These are phyloP conservation scores for Vigna nakashimae DNA, from an alignment of 306 rosid species.

Conservation along the genomic window DNA sequence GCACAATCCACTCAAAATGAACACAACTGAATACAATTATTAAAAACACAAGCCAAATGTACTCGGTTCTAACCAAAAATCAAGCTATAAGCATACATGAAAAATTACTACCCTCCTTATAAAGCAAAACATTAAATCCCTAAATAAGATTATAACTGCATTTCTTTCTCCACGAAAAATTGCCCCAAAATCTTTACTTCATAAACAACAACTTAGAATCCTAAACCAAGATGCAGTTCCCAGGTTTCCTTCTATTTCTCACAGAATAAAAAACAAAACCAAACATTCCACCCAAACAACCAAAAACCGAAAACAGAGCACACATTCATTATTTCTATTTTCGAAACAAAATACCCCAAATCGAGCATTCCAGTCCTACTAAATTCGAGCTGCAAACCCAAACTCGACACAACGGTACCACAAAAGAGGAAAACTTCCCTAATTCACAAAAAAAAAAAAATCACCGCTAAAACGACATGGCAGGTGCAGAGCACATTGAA, in stretches of 20 bases:
- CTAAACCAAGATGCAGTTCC: constrained; percentile 19
- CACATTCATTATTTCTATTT: neutral
- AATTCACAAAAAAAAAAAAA: neutral
- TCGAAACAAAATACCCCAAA: constrained; percentile 18
- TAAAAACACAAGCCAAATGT: neutral
- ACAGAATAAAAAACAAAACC: constrained; percentile 25
- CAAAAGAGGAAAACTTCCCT: neutral
- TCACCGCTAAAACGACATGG: neutral
- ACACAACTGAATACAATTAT: neutral
- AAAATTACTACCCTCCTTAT: neutral
- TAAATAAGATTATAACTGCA: neutral
- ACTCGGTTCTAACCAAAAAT: neutral
- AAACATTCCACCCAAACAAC: neutral
- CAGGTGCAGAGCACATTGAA: neutral
- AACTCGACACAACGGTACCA: neutral
- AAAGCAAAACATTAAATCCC: constrained; percentile 7
- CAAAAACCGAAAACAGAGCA: constrained; percentile 9
- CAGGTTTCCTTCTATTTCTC: neutral
- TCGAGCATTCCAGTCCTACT: constrained; percentile 1
- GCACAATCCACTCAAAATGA: neutral
- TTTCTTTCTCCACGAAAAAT: neutral
- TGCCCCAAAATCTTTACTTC: constrained; percentile 7
- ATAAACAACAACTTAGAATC: neutral
- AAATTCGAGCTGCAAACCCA: neutral
- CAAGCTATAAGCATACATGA: neutral